Evolutionary conservation across 805 yeast species (phyloP).

Genomic region (Yarrowia sp.): DNA sequence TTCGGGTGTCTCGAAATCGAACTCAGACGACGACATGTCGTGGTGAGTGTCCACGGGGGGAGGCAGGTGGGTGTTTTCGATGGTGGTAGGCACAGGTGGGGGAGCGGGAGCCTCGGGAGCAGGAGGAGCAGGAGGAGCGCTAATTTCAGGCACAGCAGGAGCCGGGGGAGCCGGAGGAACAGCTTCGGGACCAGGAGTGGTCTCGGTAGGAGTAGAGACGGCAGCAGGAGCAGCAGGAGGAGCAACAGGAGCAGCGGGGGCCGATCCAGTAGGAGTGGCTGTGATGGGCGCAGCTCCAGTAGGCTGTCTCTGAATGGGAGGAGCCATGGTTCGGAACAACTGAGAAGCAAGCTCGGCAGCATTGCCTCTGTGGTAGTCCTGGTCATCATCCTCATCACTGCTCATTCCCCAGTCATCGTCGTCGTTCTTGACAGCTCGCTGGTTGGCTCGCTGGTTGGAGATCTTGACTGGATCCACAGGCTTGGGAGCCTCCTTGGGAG

Average conservation of each 20-base stretch:
- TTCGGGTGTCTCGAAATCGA: slow-evolving; percentile 17
- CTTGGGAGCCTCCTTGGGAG: slow-evolving; percentile 29
- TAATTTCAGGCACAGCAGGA: background rate
- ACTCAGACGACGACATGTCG: slow-evolving; percentile 23
- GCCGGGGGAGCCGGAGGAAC: background rate
- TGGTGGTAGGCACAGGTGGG: background rate
- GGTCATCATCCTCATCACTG: slow-evolving; percentile 37
- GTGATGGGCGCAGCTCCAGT: slow-evolving; percentile 25
- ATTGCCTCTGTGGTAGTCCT: slow-evolving; percentile 38
- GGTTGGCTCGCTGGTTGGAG: slow-evolving; percentile 37
- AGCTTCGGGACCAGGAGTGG: background rate
- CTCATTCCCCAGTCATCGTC: slow-evolving; percentile 38
- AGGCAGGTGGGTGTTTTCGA: slow-evolving; percentile 1
- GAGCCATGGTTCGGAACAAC: slow-evolving; percentile 44
- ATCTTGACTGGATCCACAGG: slow-evolving; percentile 31
- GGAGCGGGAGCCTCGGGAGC: background rate
- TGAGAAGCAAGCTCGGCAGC: slow-evolving; percentile 44
- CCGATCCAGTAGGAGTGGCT: slow-evolving; percentile 1
- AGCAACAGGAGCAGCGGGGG: slow-evolving; percentile 13
- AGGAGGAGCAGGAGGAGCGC: background rate
- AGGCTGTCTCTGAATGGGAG: slow-evolving; percentile 31
- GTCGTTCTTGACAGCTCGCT: slow-evolving; percentile 37
- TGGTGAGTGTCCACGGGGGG: slow-evolving; percentile 14
- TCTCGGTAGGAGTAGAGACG: background rate
- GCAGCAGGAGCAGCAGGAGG: background rate